A percentile compares a stretch with the other conserved stretches of the same genome.
phyloP scores from a whole-genome alignment of 495 filamentous ascomycete species.

The Aspergillus saccharolyticus region DNA sequence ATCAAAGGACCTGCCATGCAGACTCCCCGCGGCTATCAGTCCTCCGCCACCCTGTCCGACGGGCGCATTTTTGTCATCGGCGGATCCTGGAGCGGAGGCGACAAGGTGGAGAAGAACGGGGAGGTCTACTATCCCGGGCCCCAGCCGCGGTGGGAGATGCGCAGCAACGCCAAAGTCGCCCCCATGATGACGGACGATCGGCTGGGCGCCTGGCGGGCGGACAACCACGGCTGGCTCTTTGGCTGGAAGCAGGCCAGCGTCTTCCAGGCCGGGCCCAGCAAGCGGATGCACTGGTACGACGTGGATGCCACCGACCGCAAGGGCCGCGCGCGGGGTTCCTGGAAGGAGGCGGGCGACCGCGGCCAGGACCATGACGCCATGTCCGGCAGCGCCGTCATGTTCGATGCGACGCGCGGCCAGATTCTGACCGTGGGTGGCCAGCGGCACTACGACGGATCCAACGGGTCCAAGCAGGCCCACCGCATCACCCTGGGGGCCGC shows the following conservation, averaged over 20 bases:
- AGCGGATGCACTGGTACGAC: slow-evolving; percentile 55
- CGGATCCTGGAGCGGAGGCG: slow-evolving; percentile 49
- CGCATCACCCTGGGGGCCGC: slow-evolving; percentile 44
- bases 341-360: slow-evolving; percentile 27
- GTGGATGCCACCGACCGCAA: slow-evolving; percentile 12
- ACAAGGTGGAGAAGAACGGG: slow-evolving; percentile 42
- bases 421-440: slow-evolving; percentile 51
- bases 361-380: slow-evolving; percentile 47
- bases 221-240: slow-evolving; percentile 61
- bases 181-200: slow-evolving; percentile 52
- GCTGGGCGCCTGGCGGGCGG: slow-evolving; percentile 36
- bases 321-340: slow-evolving; percentile 31
- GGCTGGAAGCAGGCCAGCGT: slow-evolving; percentile 50
- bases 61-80: slow-evolving; percentile 57
- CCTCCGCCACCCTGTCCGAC: slow-evolving; percentile 46
- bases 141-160: slow-evolving; percentile 30
- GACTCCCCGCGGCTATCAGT: slow-evolving; percentile 53
- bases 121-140: slow-evolving; percentile 47
- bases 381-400: slow-evolving; percentile 52
- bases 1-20: slow-evolving; percentile 33
- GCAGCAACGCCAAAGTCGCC: slow-evolving; percentile 32
- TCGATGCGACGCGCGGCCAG: slow-evolving; percentile 49
- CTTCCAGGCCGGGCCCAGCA: slow-evolving; percentile 55
- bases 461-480: slow-evolving; percentile 39
- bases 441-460: slow-evolving; percentile 37